Evolutionary conservation across 1,139 yeast genomes (phyloP).

Genomic region (Blastobotrys apis): DNA sequence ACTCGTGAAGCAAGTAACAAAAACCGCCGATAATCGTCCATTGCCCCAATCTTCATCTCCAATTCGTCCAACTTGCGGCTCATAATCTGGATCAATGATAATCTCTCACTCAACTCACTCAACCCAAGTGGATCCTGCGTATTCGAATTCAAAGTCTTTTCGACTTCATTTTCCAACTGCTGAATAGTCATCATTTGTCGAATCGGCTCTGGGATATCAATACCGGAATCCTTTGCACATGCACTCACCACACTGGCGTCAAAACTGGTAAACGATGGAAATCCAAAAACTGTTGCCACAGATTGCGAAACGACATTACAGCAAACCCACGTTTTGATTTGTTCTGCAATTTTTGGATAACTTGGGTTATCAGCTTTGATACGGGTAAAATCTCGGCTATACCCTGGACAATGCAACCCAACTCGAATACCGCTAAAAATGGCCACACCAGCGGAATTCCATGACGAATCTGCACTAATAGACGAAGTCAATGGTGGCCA

Average conservation of each 20-base stretch:
- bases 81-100: conserved; percentile 68
- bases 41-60: conserved; percentile 46
- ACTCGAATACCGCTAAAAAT: conserved; percentile 86
- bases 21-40: conserved; percentile 66
- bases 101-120: conserved; percentile 58
- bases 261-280: conserved; percentile 85
- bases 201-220: conserved; percentile 56
- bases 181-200: conserved; percentile 77
- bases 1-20: conserved; percentile 69
- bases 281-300: conserved; percentile 89
- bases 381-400: conserved; percentile 49
- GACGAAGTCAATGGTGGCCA: conserved; percentile 98
- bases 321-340: conserved; percentile 85
- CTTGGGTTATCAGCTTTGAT: conserved; percentile 33
- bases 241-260: conserved; percentile 65
- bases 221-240: conserved; percentile 40
- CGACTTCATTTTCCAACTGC: conserved; percentile 79
- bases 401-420: conserved; percentile 79
- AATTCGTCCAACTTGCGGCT: conserved; percentile 69
- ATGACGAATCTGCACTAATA: conserved; percentile 88
- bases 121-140: conserved; percentile 65
- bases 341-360: conserved; percentile 58
- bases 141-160: conserved; percentile 70
- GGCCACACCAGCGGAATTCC: conserved; percentile 93
- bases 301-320: conserved; percentile 87